phyloP scores from a whole-genome alignment of 1,284 basidiomycete genomes.

The Gomphus sp. region DNA sequence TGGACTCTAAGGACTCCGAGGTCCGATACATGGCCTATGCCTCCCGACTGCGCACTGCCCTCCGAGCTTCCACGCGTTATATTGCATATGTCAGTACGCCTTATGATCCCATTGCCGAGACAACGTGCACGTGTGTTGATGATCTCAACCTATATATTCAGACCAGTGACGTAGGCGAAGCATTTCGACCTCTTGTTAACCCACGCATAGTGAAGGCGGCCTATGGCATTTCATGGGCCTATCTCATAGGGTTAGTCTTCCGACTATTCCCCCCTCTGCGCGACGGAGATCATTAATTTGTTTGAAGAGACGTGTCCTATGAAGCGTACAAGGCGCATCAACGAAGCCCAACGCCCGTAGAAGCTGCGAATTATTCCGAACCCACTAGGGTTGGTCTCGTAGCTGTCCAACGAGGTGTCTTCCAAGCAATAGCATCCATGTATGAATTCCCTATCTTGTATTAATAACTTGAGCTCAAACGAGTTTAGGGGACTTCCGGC shows the following conservation, averaged over 20 bases:
- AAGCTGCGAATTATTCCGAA: constrained; percentile 73
- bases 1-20: constrained; percentile 54
- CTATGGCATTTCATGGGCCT: constrained; percentile 84
- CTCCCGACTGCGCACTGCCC: constrained; percentile 68
- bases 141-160: constrained; percentile 19
- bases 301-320: constrained; percentile 74
- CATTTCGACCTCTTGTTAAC: constrained; percentile 81
- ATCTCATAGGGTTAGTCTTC: constrained; percentile 45
- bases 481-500: constrained; percentile 59
- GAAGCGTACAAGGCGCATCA: constrained; percentile 83
- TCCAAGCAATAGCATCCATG: constrained; percentile 90
- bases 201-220: constrained; percentile 74
- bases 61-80: constrained; percentile 69
- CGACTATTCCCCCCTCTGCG: background rate
- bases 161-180: constrained; percentile 89
- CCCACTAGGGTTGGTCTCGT: constrained; percentile 61
- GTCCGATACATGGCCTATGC: constrained; percentile 69
- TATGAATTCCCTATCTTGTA: constrained; percentile 23
- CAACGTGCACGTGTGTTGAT: constrained; percentile 9
- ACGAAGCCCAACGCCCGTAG: constrained; percentile 61
- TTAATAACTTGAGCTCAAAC: background rate
- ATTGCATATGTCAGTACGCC: constrained; percentile 62
- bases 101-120: background rate
- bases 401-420: constrained; percentile 70
- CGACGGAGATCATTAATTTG: background rate